phyloP scores from a whole-genome alignment of 176 grass and related monocot species.

The Bromus sterilis region DNA sequence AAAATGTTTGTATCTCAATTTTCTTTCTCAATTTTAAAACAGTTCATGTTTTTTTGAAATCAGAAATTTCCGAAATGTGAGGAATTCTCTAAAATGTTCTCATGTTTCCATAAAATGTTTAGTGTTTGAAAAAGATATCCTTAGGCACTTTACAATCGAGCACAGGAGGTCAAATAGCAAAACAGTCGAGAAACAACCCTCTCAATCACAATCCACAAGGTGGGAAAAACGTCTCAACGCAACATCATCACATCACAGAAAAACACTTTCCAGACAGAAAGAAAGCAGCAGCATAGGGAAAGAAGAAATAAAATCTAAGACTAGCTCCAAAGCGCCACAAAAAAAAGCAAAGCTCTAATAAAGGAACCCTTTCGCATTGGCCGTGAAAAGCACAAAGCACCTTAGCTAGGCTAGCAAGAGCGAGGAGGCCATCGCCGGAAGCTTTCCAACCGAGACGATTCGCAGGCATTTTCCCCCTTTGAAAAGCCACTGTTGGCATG shows the following conservation, averaged over 20 bases:
- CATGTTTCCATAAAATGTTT: too few species aligned
- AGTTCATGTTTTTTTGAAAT: too few species aligned
- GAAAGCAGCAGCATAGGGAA: not conserved
- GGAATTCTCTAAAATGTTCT: too few species aligned
- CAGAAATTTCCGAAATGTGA: too few species aligned
- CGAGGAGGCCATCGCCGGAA: not conserved
- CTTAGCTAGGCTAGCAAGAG: not conserved
- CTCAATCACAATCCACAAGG: not conserved
- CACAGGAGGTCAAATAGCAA: too few species aligned
- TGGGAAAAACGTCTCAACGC: not conserved
- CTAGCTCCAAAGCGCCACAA: not conserved
- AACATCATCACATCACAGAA: not conserved
- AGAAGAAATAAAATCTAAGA: not conserved
- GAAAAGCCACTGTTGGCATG: constrained; percentile 9
- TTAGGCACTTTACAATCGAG: too few species aligned
- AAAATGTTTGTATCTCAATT: too few species aligned
- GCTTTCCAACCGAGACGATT: constrained; percentile 39
- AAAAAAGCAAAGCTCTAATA: not conserved
- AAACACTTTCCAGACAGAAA: not conserved
- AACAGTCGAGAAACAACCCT: not conserved
- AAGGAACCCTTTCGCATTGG: constrained; percentile 13
- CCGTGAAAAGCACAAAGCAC: not conserved
- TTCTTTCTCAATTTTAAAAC: too few species aligned
- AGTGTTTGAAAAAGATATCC: too few species aligned
- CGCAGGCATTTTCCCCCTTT: not conserved